phyloP scores from a whole-genome alignment of 768 basidiomycete genomes.

The Naganishia onofrii region DNA sequence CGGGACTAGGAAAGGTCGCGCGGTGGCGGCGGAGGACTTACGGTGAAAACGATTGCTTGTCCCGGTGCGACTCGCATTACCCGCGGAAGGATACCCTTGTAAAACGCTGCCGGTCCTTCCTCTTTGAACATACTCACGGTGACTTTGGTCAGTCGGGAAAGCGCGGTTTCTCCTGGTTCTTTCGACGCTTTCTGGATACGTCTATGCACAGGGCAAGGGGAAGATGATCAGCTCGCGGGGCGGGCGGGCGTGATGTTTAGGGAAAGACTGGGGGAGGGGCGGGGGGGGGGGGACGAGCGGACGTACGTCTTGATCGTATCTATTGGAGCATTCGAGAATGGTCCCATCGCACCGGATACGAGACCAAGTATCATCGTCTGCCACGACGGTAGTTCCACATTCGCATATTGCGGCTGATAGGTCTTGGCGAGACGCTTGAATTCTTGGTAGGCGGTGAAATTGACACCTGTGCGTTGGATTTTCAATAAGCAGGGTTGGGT shows the following conservation, averaged over 20 bases:
- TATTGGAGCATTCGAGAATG: slow-evolving; percentile 89
- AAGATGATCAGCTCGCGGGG: background rate
- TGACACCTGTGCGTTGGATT: slow-evolving; percentile 71
- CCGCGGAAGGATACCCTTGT: slow-evolving; percentile 96
- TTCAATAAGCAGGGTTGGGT: background rate
- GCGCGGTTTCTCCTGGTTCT: slow-evolving; percentile 68
- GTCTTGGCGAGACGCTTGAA: slow-evolving; percentile 78
- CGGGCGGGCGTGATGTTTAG: too few relatives aligned
- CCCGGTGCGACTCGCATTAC: slow-evolving; percentile 95
- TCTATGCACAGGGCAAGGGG: slow-evolving; percentile 40
- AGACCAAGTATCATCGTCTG: slow-evolving; percentile 94
- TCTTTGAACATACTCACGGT: slow-evolving; percentile 87
- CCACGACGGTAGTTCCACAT: slow-evolving; percentile 76
- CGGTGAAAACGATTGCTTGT: slow-evolving; percentile 88
- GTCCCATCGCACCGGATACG: slow-evolving; percentile 95
- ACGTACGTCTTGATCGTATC: slow-evolving; percentile 72
- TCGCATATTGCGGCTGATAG: slow-evolving; percentile 69
- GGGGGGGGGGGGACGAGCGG: too few relatives aligned
- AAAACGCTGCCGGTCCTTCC: slow-evolving; percentile 87
- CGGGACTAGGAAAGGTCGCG: too few relatives aligned
- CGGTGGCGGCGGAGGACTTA: slow-evolving; percentile 31
- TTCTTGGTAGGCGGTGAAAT: slow-evolving; percentile 97
- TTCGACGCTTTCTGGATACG: slow-evolving; percentile 83
- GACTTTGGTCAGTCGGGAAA: slow-evolving; percentile 74
- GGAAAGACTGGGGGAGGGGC: too few relatives aligned